Evolutionary conservation across 257 asterid genomes (phyloP).

Genomic region (Plantago major): DNA sequence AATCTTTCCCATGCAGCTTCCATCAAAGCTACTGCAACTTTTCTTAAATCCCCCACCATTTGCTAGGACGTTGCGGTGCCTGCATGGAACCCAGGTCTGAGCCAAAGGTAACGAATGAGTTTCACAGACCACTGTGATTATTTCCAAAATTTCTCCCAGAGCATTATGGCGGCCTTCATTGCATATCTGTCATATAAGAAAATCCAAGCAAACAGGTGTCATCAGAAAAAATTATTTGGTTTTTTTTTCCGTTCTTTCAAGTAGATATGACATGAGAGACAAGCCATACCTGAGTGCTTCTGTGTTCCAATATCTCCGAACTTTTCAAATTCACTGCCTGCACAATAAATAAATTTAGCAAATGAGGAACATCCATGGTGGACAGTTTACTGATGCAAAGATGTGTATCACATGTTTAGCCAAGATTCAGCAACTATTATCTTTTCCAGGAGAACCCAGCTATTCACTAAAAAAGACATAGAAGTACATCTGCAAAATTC

Average conservation of each 20-base stretch:
- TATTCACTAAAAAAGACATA: too few relatives aligned
- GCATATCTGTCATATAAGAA: constrained; percentile 57
- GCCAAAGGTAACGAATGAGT: constrained; percentile 81
- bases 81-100: constrained; percentile 96
- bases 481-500: too few relatives aligned
- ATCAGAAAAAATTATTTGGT: constrained; percentile 8
- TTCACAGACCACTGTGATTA: constrained; percentile 79
- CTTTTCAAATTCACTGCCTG: constrained; percentile 95
- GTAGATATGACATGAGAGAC: constrained; percentile 8
- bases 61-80: constrained; percentile 73
- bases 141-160: constrained; percentile 72
- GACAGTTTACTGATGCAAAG: constrained; percentile 3
- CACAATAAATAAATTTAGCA: constrained; percentile 36
- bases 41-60: constrained; percentile 82
- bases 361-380: constrained; percentile 17
- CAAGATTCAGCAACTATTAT: too few relatives aligned
- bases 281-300: constrained; percentile 58
- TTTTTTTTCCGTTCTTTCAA: background rate
- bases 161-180: constrained; percentile 90
- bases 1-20: constrained; percentile 89
- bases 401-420: background rate
- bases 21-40: constrained; percentile 90
- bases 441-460: too few relatives aligned
- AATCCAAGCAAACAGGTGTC: constrained; percentile 17
- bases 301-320: constrained; percentile 77